A percentile compares a stretch with the other conserved stretches of the same genome.
These are phyloP conservation scores for Melanogaster broomeanus DNA, from an alignment of 768 basidiomycete genomes.

Conservation along the genomic window DNA sequence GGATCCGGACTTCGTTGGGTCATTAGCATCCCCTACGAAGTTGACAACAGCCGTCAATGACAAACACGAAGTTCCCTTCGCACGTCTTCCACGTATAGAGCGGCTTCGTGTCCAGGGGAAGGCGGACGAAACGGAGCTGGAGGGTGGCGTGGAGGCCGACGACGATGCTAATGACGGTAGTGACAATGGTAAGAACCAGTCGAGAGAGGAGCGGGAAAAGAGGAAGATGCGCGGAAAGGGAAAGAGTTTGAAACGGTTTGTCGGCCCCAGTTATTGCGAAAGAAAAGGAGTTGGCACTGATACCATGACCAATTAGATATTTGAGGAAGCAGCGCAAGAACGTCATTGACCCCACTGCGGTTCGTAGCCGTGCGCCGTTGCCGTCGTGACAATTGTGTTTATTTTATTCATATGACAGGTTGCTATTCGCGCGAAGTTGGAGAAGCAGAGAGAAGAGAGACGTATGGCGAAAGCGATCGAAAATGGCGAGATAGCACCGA, in stretches of 20 bases:
- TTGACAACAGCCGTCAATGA: slow-evolving; percentile 53
- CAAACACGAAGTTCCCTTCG: slow-evolving; percentile 55
- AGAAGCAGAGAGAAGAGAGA: slow-evolving; percentile 55
- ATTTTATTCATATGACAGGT: slow-evolving; percentile 31
- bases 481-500: slow-evolving; percentile 31
- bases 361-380: slow-evolving; percentile 32
- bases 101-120: slow-evolving; percentile 61
- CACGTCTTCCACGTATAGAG: slow-evolving; percentile 78
- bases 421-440: slow-evolving; percentile 68
- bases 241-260: slow-evolving; percentile 79
- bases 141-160: slow-evolving; percentile 32
- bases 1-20: slow-evolving; percentile 75
- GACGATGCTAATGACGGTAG: slow-evolving; percentile 39
- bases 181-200: slow-evolving; percentile 27
- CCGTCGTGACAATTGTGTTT: neutral
- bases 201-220: slow-evolving; percentile 49
- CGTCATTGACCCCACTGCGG: slow-evolving; percentile 82
- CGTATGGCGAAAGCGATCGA: slow-evolving; percentile 34
- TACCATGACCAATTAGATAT: slow-evolving; percentile 40
- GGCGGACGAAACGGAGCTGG: slow-evolving; percentile 65
- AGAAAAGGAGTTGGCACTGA: neutral
- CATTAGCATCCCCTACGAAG: slow-evolving; percentile 61
- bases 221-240: slow-evolving; percentile 85
- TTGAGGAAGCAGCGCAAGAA: slow-evolving; percentile 93
- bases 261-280: neutral